Percentiles rank a stretch among this genome's conserved stretches.
phyloP scores from a whole-genome alignment of 2,329 filamentous ascomycete genomes.

The Xylariaceae sp. region DNA sequence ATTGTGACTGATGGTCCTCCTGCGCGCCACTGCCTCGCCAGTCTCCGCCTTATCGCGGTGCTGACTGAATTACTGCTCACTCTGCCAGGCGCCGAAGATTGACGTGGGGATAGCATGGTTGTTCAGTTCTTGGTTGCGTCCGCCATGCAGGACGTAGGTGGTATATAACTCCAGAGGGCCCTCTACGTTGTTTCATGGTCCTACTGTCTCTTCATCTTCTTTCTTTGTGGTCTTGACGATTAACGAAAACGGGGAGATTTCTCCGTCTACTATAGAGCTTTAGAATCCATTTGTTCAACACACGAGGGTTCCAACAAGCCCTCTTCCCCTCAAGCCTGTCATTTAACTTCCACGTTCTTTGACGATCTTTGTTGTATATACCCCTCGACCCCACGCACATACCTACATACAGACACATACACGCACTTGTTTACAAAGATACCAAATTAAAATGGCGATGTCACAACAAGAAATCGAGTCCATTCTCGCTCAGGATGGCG shows the following conservation, averaged over 20 bases:
- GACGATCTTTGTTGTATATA: conserved; percentile 21
- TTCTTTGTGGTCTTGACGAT: conserved; percentile 32
- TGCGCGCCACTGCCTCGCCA: conserved; percentile 14
- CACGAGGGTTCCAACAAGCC: conserved; percentile 28
- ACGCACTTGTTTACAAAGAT: conserved; percentile 6
- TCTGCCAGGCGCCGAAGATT: conserved; percentile 19
- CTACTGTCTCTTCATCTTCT: conserved; percentile 24
- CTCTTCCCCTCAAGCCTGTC: conserved; percentile 23
- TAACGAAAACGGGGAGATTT: conserved; percentile 24
- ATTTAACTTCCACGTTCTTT: conserved; percentile 27
- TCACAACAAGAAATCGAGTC: conserved; percentile 33
- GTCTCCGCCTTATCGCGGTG: conserved; percentile 27
- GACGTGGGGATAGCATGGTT: conserved; percentile 24
- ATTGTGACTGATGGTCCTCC: conserved; percentile 5
- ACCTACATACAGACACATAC: conserved; percentile 1
- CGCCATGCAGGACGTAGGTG: conserved; percentile 1
- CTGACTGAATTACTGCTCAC: conserved; percentile 26
- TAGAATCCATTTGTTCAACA: conserved; percentile 31
- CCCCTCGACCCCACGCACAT: conserved; percentile 7
- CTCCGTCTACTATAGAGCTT: conserved; percentile 24
- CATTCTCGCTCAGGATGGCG: conserved; percentile 35
- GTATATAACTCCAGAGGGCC: conserved; percentile 27
- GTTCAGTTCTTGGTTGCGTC: neutral
- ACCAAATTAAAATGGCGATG: conserved; percentile 28
- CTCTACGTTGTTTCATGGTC: neutral